A percentile compares a stretch with the other conserved stretches of the same genome.
phyloP scores from a whole-genome alignment of 2,329 filamentous ascomycete species.

The Aspergillus udagawae region DNA sequence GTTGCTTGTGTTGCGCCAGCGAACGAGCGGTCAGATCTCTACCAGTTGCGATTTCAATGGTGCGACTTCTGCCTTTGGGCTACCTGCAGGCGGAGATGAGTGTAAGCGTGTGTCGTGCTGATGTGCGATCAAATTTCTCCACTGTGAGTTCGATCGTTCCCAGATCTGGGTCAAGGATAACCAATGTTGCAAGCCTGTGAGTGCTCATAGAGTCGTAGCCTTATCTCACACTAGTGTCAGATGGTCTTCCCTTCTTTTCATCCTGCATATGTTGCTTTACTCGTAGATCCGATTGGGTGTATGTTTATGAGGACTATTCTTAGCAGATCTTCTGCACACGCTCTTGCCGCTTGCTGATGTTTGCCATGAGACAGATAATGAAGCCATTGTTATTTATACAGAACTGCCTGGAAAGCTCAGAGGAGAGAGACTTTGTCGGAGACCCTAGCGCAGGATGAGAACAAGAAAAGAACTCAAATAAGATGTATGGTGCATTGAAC shows the following conservation, averaged over 20 bases:
- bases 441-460: background rate
- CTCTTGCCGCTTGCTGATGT: background rate
- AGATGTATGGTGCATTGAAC: background rate
- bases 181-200: background rate
- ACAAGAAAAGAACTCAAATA: background rate
- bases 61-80: constrained; percentile 7
- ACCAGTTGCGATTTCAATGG: constrained; percentile 18
- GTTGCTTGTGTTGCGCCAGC: constrained; percentile 7
- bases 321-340: background rate
- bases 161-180: constrained; percentile 18
- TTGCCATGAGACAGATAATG: background rate
- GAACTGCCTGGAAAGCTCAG: background rate
- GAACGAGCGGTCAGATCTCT: constrained; percentile 16
- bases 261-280: background rate
- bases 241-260: background rate
- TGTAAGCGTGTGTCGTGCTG: constrained; percentile 8
- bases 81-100: constrained; percentile 11
- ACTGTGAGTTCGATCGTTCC: constrained; percentile 17
- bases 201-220: background rate
- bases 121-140: constrained; percentile 17
- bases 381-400: background rate
- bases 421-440: background rate
- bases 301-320: background rate
- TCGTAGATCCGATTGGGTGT: background rate
- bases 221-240: background rate